Evolutionary conservation across 208 protist species (phyloP).

Genomic region (Trypanosoma conorhini): DNA sequence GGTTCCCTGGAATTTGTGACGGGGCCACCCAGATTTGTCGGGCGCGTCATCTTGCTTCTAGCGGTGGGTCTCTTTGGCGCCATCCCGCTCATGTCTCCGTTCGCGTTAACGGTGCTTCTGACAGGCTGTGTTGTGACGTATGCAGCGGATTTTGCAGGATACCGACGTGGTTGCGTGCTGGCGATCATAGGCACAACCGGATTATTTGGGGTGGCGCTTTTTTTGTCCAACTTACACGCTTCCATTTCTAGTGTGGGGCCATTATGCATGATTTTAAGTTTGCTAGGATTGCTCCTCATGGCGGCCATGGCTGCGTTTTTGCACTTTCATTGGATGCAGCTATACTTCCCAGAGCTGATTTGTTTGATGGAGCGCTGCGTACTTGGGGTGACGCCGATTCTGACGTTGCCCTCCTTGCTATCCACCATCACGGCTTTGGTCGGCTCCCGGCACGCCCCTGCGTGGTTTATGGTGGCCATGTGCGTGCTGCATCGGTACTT

Average conservation of each 20-base stretch:
- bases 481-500: conserved; percentile 71
- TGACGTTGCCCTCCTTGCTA: conserved; percentile 68
- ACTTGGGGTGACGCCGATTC: conserved; percentile 60
- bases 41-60: conserved; percentile 49
- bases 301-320: conserved; percentile 47
- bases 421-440: conserved; percentile 60
- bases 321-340: conserved; percentile 88
- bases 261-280: conserved; percentile 60
- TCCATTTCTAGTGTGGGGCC: conserved; percentile 57
- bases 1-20: conserved; percentile 31
- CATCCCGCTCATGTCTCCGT: conserved; percentile 74
- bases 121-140: conserved; percentile 68
- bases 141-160: conserved; percentile 77
- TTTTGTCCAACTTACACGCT: conserved; percentile 72
- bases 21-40: conserved; percentile 29
- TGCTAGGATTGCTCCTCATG: conserved; percentile 42
- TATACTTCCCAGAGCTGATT: conserved; percentile 63
- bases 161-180: conserved; percentile 53
- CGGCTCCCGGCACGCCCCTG: conserved; percentile 67
- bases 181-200: conserved; percentile 45
- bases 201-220: conserved; percentile 51
- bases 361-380: conserved; percentile 68
- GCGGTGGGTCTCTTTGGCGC: conserved; percentile 63
- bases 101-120: conserved; percentile 63
- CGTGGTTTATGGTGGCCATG: conserved; percentile 58